Conservation (phyloP, 2,329 filamentous ascomycete genomes). For the Talaromyces sp. region DNA sequence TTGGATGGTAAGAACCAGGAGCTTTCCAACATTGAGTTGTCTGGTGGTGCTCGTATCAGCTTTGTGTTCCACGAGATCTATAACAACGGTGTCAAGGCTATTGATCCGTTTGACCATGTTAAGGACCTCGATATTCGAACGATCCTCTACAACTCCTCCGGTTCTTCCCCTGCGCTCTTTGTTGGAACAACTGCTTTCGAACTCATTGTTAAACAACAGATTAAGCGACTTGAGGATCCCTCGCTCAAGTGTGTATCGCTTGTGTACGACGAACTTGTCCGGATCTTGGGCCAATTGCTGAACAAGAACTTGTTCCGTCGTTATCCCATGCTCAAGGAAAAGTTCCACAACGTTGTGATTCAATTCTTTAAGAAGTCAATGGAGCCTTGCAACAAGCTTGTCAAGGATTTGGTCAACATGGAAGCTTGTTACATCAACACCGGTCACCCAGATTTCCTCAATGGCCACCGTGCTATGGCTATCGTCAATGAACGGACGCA, state of each 20-base stretch:
- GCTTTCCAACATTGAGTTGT: conserved; percentile 88
- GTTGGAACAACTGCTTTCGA: conserved; percentile 98
- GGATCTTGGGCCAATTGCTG: conserved; percentile 86
- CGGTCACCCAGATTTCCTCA: conserved; percentile 94
- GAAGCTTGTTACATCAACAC: conserved; percentile 98
- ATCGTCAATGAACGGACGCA: conserved; percentile 93
- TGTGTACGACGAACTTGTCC: conserved; percentile 95
- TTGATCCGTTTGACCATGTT: conserved; percentile 95
- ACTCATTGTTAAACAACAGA: conserved; percentile 97
- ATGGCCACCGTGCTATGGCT: conserved; percentile 95
- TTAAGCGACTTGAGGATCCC: conserved; percentile 92
- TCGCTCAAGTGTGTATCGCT: conserved; percentile 96
- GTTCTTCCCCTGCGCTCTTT: conserved; percentile 91
- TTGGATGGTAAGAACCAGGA: conserved; percentile 96
- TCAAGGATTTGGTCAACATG: conserved; percentile 89
- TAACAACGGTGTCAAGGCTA: conserved; percentile 92
- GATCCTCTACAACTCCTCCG: conserved; percentile 98
- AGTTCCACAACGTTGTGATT: conserved; percentile 90
- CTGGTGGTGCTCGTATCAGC: conserved; percentile 94
- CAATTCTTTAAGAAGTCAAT: conserved; percentile 96
- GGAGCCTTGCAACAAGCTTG: conserved; percentile 97
- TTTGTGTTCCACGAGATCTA: conserved; percentile 99
- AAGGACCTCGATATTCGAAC: conserved; percentile 98
- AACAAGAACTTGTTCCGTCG: conserved; percentile 85
- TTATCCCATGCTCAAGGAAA: conserved; percentile 94